A percentile compares a stretch with the other conserved stretches of the same genome.
phyloP scores from a whole-genome alignment of 495 filamentous ascomycete genomes.

The Massariosphaeria phaeospora region DNA sequence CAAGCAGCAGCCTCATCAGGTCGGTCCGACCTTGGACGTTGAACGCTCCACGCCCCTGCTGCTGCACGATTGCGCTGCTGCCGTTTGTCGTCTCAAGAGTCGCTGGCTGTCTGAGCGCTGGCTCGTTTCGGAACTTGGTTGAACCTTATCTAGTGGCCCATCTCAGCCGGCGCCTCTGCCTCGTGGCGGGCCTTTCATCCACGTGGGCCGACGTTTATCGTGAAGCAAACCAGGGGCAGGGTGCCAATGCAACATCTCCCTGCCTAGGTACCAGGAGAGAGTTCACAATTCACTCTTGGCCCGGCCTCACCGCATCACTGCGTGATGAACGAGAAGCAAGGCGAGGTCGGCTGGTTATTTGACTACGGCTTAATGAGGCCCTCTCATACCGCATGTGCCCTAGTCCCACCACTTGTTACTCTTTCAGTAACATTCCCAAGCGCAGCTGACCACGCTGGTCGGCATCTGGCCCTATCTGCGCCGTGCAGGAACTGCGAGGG shows the following conservation, averaged over 20 bases:
- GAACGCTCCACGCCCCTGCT: too few species aligned
- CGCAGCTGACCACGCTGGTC: slow-evolving; percentile 11
- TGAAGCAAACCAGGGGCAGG: background rate
- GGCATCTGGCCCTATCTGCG: slow-evolving; percentile 2
- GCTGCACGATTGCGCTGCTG: too few species aligned
- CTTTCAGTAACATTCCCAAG: background rate
- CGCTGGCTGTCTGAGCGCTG: too few species aligned
- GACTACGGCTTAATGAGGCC: slow-evolving; percentile 5
- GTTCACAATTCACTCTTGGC: background rate
- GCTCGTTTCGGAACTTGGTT: background rate
- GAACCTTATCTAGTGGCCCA: background rate
- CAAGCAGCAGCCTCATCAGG: too few species aligned
- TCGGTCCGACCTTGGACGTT: too few species aligned
- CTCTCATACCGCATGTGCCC: background rate
- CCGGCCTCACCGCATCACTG: slow-evolving; percentile 9
- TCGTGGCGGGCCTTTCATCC: background rate
- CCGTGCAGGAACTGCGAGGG: background rate
- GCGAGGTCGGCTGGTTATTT: slow-evolving; percentile 3
- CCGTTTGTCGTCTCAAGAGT: too few species aligned
- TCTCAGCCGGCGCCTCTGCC: background rate
- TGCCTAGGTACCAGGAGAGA: background rate
- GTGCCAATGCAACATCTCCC: background rate
- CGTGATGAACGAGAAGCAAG: background rate
- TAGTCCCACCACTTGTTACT: background rate
- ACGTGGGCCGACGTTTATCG: slow-evolving; percentile 13